Conservation (phyloP, 2,329 filamentous ascomycete genomes). For the Chaetomium sp. region DNA sequence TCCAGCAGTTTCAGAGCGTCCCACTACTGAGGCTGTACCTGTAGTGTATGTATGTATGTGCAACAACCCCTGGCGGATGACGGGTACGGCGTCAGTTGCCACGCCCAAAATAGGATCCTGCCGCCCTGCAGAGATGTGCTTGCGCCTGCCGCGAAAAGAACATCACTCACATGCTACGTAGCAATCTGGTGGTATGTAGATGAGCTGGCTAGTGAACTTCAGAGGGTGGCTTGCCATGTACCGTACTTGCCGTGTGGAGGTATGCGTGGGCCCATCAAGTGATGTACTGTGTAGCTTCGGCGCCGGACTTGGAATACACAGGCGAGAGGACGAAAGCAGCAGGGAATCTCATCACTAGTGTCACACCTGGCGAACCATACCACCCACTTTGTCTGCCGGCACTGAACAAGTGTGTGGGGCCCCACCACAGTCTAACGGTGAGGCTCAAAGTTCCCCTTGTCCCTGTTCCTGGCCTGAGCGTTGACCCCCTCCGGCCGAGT, state of each 20-base stretch:
- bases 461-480: neutral
- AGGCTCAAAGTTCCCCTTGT: constrained; percentile 8
- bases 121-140: neutral
- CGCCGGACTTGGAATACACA: neutral
- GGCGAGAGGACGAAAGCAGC: neutral
- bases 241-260: neutral
- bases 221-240: neutral
- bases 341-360: neutral
- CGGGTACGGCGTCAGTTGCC: neutral
- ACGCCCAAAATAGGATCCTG: constrained; percentile 3
- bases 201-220: neutral
- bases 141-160: neutral
- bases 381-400: neutral
- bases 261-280: neutral
- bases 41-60: neutral
- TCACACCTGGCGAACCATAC: neutral
- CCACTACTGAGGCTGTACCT: constrained; percentile 11
- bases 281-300: neutral
- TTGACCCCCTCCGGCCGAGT: neutral
- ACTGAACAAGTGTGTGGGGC: neutral
- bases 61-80: neutral
- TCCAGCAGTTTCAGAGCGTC: neutral
- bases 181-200: neutral
- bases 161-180: neutral
- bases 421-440: neutral